A percentile compares a stretch with the other conserved stretches of the same genome.
These are phyloP conservation scores for Hypoxylon sp. DNA, from an alignment of 2,329 filamentous ascomycete genomes.

Conservation along the genomic window DNA sequence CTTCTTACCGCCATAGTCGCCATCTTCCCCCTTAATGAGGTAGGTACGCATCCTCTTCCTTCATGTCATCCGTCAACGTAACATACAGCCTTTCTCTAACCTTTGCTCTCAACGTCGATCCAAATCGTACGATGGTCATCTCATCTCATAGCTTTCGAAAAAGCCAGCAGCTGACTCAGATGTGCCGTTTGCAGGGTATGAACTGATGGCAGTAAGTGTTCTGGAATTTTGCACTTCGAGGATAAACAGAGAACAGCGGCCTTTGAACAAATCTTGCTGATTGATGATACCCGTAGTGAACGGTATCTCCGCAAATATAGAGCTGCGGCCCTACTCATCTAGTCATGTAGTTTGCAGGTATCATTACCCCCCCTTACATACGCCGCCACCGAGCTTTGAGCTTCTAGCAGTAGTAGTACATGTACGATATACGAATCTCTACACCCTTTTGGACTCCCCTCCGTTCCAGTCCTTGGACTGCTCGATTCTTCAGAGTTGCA, in stretches of 20 bases:
- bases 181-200: neutral
- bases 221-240: neutral
- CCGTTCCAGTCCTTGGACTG: constrained; percentile 14
- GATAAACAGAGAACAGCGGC: neutral
- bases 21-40: neutral
- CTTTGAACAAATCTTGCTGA: constrained; percentile 25
- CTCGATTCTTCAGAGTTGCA: constrained; percentile 4
- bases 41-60: neutral
- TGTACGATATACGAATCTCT: constrained; percentile 41
- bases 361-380: constrained; percentile 37
- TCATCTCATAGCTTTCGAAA: neutral
- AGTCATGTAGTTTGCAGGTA: constrained; percentile 43
- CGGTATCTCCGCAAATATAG: constrained; percentile 5
- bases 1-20: neutral
- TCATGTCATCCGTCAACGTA: neutral
- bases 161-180: neutral
- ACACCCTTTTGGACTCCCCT: constrained; percentile 36
- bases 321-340: constrained; percentile 29
- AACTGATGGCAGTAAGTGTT: too few species aligned
- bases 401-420: constrained; percentile 49
- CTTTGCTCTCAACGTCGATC: neutral
- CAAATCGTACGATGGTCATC: constrained; percentile 16
- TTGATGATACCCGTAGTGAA: constrained; percentile 9
- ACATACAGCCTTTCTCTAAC: neutral
- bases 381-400: constrained; percentile 33